Percentiles rank a stretch among this genome's conserved stretches.
Evolutionary conservation across 331 rosid species (phyloP).

Genomic region (Prunus yedoensis): DNA sequence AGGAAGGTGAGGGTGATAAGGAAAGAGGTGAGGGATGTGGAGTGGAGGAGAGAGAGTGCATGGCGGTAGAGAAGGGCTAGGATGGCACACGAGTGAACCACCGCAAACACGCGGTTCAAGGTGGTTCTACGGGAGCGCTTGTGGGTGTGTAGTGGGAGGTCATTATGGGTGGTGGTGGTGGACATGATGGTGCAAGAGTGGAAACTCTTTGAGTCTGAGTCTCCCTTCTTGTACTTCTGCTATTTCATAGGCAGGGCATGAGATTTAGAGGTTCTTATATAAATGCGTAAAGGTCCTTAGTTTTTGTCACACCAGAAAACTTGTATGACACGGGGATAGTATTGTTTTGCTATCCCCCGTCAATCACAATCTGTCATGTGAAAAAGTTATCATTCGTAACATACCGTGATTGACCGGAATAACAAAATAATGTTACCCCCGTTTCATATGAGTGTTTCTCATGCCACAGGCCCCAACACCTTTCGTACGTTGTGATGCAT

Average conservation of each 20-base stretch:
- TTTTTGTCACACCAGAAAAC: too few relatives aligned
- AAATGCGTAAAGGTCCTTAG: neutral
- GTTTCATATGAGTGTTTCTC: too few relatives aligned
- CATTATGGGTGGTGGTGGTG: neutral
- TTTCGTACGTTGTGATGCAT: too few relatives aligned
- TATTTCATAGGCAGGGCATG: neutral
- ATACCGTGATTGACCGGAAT: too few relatives aligned
- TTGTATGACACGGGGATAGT: too few relatives aligned
- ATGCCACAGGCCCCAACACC: too few relatives aligned
- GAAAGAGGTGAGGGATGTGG: constrained; percentile 21
- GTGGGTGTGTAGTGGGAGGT: constrained; percentile 24
- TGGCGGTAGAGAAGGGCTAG: constrained; percentile 35
- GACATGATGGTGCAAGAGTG: neutral
- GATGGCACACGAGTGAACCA: constrained; percentile 25
- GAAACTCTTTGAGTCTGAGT: neutral
- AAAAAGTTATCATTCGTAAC: too few relatives aligned
- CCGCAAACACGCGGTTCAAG: constrained; percentile 31
- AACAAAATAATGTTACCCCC: too few relatives aligned
- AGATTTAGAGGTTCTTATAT: neutral
- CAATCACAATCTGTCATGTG: too few relatives aligned
- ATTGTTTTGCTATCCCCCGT: too few relatives aligned
- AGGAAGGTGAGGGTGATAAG: constrained; percentile 32
- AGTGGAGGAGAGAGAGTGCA: constrained; percentile 11
- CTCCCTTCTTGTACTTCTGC: neutral
- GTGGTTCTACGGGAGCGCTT: constrained; percentile 19